phyloP scores from a whole-genome alignment of 495 filamentous ascomycete genomes.

The Podospora appendiculata region DNA sequence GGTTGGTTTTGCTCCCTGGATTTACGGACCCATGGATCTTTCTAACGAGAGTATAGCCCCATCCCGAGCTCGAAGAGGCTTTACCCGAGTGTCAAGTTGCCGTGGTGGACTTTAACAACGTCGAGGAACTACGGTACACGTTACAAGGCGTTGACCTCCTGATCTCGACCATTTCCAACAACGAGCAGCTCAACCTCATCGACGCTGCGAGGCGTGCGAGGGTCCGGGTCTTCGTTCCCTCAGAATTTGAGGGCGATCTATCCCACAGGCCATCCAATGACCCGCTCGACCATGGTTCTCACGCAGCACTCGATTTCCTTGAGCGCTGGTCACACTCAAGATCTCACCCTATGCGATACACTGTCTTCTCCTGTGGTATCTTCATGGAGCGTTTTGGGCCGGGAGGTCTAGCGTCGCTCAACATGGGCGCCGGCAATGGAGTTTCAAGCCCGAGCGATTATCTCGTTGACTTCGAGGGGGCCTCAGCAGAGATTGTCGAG shows the following conservation, averaged over 20 bases:
- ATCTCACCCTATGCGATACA: constrained; percentile 48
- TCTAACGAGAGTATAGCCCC: constrained; percentile 12
- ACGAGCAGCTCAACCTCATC: constrained; percentile 62
- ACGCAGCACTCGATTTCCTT: constrained; percentile 46
- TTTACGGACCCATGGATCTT: background rate
- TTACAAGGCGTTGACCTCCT: constrained; percentile 64
- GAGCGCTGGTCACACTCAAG: constrained; percentile 38
- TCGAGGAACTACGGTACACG: constrained; percentile 49
- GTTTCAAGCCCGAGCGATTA: constrained; percentile 52
- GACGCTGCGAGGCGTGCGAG: constrained; percentile 56
- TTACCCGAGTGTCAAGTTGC: constrained; percentile 49
- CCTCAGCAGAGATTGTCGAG: constrained; percentile 51
- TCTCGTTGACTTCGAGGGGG: constrained; percentile 51
- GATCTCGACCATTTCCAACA: constrained; percentile 63
- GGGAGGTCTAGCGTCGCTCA: constrained; percentile 47
- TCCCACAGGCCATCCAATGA: constrained; percentile 43
- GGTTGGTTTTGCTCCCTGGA: constrained; percentile 30
- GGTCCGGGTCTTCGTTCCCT: constrained; percentile 65
- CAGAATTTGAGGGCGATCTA: constrained; percentile 62
- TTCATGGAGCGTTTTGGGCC: constrained; percentile 69
- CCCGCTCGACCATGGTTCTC: constrained; percentile 42
- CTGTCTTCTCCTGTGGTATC: constrained; percentile 64
- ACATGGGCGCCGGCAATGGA: constrained; percentile 42
- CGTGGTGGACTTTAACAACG: constrained; percentile 54
- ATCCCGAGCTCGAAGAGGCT: constrained; percentile 31